Conservation (phyloP, 768 basidiomycete genomes). For the Kwoniella bestiolae region DNA sequence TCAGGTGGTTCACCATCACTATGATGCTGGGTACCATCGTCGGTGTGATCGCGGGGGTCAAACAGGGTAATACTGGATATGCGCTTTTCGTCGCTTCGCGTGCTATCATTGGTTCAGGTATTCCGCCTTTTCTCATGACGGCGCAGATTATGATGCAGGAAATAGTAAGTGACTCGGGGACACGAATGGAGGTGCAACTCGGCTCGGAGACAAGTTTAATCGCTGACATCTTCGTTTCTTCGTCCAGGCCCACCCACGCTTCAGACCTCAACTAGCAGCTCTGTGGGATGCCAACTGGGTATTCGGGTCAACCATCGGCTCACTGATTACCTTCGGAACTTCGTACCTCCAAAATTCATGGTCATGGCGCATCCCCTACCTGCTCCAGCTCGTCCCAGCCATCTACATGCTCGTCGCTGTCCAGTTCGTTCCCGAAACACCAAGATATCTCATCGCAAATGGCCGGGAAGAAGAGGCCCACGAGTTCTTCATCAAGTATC, state of each 20-base stretch:
- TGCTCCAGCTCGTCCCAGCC: slow-evolving; percentile 17
- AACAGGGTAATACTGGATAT: neutral
- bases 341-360: slow-evolving; percentile 12
- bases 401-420: slow-evolving; percentile 12
- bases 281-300: slow-evolving; percentile 11
- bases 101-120: slow-evolving; percentile 8
- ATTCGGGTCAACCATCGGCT: neutral
- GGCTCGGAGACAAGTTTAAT: neutral
- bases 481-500: slow-evolving; percentile 74
- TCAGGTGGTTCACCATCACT: slow-evolving; percentile 1
- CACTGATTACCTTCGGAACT: slow-evolving; percentile 6
- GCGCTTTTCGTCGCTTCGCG: slow-evolving; percentile 14
- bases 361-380: slow-evolving; percentile 23
- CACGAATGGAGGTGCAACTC: neutral
- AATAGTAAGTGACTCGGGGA: slow-evolving; percentile 9
- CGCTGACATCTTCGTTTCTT: neutral
- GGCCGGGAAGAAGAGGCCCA: slow-evolving; percentile 68
- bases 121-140: neutral
- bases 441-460: slow-evolving; percentile 9
- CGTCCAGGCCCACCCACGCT: neutral
- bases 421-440: slow-evolving; percentile 15
- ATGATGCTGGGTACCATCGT: slow-evolving; percentile 6
- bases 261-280: slow-evolving; percentile 1
- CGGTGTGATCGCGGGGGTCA: slow-evolving; percentile 4
- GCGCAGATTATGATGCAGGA: slow-evolving; percentile 8